Base-by-base conservation (phyloP, 1,284 basidiomycete genomes). In the Cystobasidium slooffiae region DNA sequence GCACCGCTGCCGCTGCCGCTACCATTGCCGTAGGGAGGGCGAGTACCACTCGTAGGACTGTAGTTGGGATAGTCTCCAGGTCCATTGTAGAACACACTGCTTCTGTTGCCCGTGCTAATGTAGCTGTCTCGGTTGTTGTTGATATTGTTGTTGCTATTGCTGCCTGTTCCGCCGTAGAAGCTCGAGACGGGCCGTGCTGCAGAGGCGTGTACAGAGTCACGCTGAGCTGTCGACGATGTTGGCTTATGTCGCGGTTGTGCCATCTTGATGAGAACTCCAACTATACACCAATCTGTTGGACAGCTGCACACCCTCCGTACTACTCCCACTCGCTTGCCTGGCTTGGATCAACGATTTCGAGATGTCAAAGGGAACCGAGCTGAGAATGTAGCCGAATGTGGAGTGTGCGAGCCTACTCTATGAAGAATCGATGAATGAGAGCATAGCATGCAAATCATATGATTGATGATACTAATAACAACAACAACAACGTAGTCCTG, bases 51-150 rank as follows among this genome's bases (percentile, higher is more conserved):
- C 53, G n/a, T 63, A 6, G 47, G 49, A 46, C n/a, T 56, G 22
- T 59, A 49, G 18, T 6, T 47, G 43, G 39, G 53, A 20, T 56
- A 49, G 12, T 47, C 66, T 39, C 9, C 16, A 20, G 31, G 31
- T 31, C 24, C 49, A 49, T 49, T 47, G 62, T 56, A 49, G 47
- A 65, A 64, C 31, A 56, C 41, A 37, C 62, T 56, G 44, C 70
- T 66, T 16, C 70, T 65, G 53, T 73, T 62, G 7, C 62, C 70
- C 7, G 70, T 59, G 44, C 52, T 66, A 12, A 73, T 55, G 63
- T 73, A 73, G 70, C 70, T 73, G 53, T 73, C 70, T 44, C 70
- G 39, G 39, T 73, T 64, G 39, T 66, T 65, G 47, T n/a, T 47
- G 37, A 18, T 43, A 14, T 56, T 41, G 37, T 56, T 41, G 58